Percentiles rank a stretch among this genome's conserved stretches.
These are phyloP conservation scores for Backusella sp. DNA, from an alignment of 192 early-diverging fungal genomes.

Conservation along the genomic window DNA sequence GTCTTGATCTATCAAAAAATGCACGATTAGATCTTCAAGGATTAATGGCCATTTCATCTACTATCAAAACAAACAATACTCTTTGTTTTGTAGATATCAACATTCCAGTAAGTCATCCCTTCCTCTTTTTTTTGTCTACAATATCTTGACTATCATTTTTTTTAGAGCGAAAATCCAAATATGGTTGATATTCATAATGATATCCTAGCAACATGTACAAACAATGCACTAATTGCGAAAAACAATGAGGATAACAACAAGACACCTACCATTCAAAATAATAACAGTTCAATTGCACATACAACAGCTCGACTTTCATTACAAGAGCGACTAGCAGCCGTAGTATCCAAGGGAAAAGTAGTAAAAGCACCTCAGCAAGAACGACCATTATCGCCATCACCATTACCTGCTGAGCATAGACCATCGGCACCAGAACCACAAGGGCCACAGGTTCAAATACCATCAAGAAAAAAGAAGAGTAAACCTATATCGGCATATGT, in stretches of 20 bases:
- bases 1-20: conserved; percentile 79
- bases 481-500: not conserved
- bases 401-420: not conserved
- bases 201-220: conserved; percentile 30
- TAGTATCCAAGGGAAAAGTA: conserved; percentile 17
- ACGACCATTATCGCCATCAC: not conserved
- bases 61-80: conserved; percentile 76
- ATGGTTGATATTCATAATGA: conserved; percentile 25
- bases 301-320: conserved; percentile 32
- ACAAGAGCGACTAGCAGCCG: conserved; percentile 39
- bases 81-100: conserved; percentile 73
- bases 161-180: conserved; percentile 27
- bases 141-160: not conserved
- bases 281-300: conserved; percentile 8
- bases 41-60: conserved; percentile 76
- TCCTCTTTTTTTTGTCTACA: not conserved
- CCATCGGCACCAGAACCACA: not conserved
- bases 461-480: not conserved
- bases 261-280: not conserved
- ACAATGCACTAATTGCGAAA: conserved; percentile 26
- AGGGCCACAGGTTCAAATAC: not conserved
- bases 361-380: not conserved
- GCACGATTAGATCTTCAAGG: conserved; percentile 75
- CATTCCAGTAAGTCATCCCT: conserved; percentile 39
- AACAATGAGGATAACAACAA: not conserved